A percentile compares a stretch with the other conserved stretches of the same genome.
These are phyloP conservation scores for Penicillium diatomitis DNA, from an alignment of 495 filamentous ascomycete genomes.

Conservation along the genomic window DNA sequence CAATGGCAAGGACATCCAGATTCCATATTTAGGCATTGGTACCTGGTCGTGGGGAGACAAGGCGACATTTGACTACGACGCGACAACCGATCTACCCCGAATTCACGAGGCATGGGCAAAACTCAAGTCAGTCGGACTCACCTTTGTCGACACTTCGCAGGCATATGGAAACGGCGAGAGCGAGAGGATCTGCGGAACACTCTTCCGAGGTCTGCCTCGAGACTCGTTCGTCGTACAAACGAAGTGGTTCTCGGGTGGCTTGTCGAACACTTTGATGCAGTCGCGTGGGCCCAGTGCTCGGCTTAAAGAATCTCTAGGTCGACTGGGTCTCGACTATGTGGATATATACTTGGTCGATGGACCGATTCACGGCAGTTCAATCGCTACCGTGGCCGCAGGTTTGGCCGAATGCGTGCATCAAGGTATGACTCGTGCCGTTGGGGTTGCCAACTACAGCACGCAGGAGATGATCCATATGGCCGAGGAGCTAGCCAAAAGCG, in stretches of 20 bases:
- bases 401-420: constrained; percentile 31
- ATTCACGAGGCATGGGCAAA: constrained; percentile 28
- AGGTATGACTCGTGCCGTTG: constrained; percentile 26
- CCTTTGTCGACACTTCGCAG: constrained; percentile 34
- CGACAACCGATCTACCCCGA: constrained; percentile 16
- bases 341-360: constrained; percentile 71
- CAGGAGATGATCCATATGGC: constrained; percentile 33
- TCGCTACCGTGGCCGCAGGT: constrained; percentile 16
- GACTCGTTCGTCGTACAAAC: constrained; percentile 22
- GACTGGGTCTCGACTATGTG: constrained; percentile 64
- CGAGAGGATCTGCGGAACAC: constrained; percentile 26
- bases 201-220: constrained; percentile 25
- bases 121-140: constrained; percentile 18
- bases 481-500: constrained; percentile 11
- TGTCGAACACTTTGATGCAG: constrained; percentile 12
- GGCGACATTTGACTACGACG: constrained; percentile 27
- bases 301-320: constrained; percentile 39
- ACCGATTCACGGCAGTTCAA: constrained; percentile 31
- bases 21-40: constrained; percentile 27
- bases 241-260: constrained; percentile 12
- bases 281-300: constrained; percentile 9
- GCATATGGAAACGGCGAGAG: constrained; percentile 31
- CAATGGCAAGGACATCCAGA: constrained; percentile 14
- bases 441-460: constrained; percentile 33
- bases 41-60: constrained; percentile 37